phyloP scores from a whole-genome alignment of 139 green algal genomes.

The Eudorina sp. region DNA sequence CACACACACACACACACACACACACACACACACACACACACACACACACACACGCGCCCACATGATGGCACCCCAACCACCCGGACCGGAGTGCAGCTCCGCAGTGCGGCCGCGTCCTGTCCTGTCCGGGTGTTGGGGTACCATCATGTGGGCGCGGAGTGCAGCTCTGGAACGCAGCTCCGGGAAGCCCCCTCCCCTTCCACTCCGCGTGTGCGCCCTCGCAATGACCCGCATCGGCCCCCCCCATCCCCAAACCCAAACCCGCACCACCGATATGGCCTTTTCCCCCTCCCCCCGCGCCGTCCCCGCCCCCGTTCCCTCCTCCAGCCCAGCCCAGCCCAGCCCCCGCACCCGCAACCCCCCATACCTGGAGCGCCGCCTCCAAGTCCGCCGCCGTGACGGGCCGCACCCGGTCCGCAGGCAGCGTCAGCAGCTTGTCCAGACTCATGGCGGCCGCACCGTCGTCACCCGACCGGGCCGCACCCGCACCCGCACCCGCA shows the following conservation, averaged over 20 bases:
- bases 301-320: neutral
- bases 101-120: too few relatives aligned
- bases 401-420: neutral
- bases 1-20: neutral
- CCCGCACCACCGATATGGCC: neutral
- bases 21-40: neutral
- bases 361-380: constrained; percentile 27
- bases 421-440: constrained; percentile 18
- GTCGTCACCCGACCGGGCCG: neutral
- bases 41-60: neutral
- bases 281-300: neutral
- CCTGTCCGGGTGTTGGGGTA: too few relatives aligned
- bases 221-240: neutral
- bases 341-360: neutral
- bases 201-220: too few relatives aligned
- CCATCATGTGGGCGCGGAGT: too few relatives aligned
- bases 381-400: constrained; percentile 48
- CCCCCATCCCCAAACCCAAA: too few relatives aligned
- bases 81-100: neutral
- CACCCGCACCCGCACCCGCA: neutral
- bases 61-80: neutral
- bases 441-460: neutral
- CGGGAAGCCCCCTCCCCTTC: too few relatives aligned
- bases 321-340: neutral
- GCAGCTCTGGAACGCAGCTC: too few relatives aligned